These are phyloP conservation scores for Uronychia binucleata DNA, from an alignment of 73 alveolate species.

Conservation along the genomic window DNA sequence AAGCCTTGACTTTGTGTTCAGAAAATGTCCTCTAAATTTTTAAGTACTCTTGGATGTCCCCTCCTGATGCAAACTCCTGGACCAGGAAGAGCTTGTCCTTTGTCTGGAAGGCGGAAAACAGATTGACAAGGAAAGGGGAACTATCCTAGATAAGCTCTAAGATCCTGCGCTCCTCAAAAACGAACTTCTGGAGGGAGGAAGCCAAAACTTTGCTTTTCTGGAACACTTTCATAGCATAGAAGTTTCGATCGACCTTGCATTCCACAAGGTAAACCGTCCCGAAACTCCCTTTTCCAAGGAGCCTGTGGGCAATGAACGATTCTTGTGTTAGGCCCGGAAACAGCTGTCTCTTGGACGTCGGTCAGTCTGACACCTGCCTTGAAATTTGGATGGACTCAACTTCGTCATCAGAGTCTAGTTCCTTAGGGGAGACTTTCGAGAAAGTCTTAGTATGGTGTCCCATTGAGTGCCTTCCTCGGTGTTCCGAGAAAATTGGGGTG, in stretches of 20 bases:
- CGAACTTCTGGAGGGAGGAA: background rate
- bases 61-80: conserved; percentile 74
- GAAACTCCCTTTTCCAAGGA: conserved; percentile 91
- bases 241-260: conserved; percentile 62
- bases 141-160: conserved; percentile 49
- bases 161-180: conserved; percentile 60
- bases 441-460: too few relatives aligned
- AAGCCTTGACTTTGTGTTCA: conserved; percentile 59
- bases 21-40: conserved; percentile 40
- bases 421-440: too few relatives aligned
- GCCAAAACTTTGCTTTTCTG: conserved; percentile 32
- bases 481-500: too few relatives aligned
- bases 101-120: conserved; percentile 72
- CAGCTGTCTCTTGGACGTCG: too few relatives aligned
- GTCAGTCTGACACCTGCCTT: too few relatives aligned
- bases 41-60: conserved; percentile 71
- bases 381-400: too few relatives aligned
- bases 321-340: too few relatives aligned
- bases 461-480: too few relatives aligned
- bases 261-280: conserved; percentile 88
- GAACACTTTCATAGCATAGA: conserved; percentile 67
- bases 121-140: conserved; percentile 69
- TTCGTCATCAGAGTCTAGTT: too few relatives aligned
- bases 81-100: conserved; percentile 68
- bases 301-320: conserved; percentile 41